Evolutionary conservation across 495 filamentous ascomycete genomes (phyloP).

Genomic region (Neurospora discreta): DNA sequence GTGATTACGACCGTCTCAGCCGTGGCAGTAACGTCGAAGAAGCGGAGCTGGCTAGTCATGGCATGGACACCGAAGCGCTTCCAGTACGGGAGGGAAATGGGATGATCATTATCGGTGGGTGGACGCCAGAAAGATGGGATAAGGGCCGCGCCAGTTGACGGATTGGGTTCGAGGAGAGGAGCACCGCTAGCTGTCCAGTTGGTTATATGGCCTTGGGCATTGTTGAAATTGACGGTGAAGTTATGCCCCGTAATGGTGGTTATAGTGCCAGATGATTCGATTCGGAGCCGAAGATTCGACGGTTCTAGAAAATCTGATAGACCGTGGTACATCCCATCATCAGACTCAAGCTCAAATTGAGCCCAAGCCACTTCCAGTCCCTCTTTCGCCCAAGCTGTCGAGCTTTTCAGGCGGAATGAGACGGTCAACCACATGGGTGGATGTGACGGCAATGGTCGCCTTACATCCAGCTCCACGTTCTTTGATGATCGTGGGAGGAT

Average conservation of each 20-base stretch:
- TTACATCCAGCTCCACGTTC: background rate
- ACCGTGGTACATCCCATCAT: background rate
- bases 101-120: slow-evolving; percentile 51
- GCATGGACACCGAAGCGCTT: slow-evolving; percentile 25
- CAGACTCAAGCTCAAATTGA: slow-evolving; percentile 6
- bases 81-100: slow-evolving; percentile 26
- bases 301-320: background rate
- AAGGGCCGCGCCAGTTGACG: slow-evolving; percentile 25
- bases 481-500: slow-evolving; percentile 4
- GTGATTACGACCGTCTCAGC: slow-evolving; percentile 21
- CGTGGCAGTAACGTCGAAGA: slow-evolving; percentile 22
- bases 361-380: slow-evolving; percentile 21
- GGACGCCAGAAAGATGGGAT: slow-evolving; percentile 29
- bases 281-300: background rate
- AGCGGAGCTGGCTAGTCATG: slow-evolving; percentile 31
- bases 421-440: slow-evolving; percentile 13
- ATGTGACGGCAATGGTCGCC: background rate
- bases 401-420: slow-evolving; percentile 5
- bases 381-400: slow-evolving; percentile 11
- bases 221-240: slow-evolving; percentile 30
- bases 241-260: slow-evolving; percentile 3
- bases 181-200: slow-evolving; percentile 19
- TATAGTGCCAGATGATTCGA: background rate
- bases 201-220: slow-evolving; percentile 25
- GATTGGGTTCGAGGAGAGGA: slow-evolving; percentile 23